phyloP scores from a whole-genome alignment of 2,329 filamentous ascomycete species.

The Bretziella fagacearum region DNA sequence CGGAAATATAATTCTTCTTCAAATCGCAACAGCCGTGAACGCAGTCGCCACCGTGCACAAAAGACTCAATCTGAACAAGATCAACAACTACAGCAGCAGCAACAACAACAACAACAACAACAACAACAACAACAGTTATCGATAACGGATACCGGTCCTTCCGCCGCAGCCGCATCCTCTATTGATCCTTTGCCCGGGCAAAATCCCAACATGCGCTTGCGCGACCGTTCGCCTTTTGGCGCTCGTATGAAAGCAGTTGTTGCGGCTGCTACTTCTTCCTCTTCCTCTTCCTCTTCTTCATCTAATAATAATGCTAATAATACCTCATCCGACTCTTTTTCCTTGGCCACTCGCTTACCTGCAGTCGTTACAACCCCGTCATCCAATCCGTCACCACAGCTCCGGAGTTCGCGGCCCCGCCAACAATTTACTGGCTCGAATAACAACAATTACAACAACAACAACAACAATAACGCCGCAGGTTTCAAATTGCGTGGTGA shows the following conservation, averaged over 20 bases:
- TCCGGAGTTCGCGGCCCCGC: conserved; percentile 68
- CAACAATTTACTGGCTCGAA: conserved; percentile 62
- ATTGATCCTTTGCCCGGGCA: neutral
- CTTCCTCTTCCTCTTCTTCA: neutral
- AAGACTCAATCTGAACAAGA: neutral
- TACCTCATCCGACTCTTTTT: conserved; percentile 21
- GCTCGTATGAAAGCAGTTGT: conserved; percentile 26
- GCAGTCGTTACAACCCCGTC: conserved; percentile 55
- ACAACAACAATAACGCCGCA: conserved; percentile 37
- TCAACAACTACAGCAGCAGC: neutral
- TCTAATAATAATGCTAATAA: conserved; percentile 21
- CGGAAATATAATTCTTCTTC: neutral
- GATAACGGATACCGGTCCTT: neutral
- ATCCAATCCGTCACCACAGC: conserved; percentile 57
- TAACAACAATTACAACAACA: too few species aligned
- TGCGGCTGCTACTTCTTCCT: conserved; percentile 18
- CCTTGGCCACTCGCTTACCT: conserved; percentile 41
- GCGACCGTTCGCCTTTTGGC: conserved; percentile 18
- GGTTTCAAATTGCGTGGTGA: conserved; percentile 49
- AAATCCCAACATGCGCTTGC: neutral
- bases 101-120: neutral
- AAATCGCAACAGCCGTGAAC: neutral
- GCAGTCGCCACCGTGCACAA: neutral
- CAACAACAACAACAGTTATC: neutral
- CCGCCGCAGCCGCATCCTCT: neutral